Evolutionary conservation across 768 basidiomycete genomes (phyloP).

Genomic region (Multifurca ochricompacta): DNA sequence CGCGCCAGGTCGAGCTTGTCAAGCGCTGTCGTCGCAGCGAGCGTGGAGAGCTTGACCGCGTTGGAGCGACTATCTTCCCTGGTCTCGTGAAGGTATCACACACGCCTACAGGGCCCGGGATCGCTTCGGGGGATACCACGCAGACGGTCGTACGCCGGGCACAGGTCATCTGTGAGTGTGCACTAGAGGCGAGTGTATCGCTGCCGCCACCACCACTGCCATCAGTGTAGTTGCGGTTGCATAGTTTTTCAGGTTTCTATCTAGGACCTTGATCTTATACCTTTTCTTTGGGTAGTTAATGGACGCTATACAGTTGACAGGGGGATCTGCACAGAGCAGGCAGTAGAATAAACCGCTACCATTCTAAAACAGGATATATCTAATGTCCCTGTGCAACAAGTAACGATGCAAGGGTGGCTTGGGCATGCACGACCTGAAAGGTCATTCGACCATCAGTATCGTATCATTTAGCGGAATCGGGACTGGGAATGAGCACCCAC

Average conservation of each 20-base stretch:
- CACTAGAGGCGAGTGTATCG: slow-evolving; percentile 32
- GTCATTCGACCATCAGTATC: slow-evolving; percentile 13
- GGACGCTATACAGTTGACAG: neutral
- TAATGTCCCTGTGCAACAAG: slow-evolving; percentile 45
- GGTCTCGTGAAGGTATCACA: slow-evolving; percentile 76
- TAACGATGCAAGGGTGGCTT: slow-evolving; percentile 77
- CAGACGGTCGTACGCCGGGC: slow-evolving; percentile 77
- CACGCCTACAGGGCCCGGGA: slow-evolving; percentile 30
- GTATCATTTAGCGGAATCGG: neutral
- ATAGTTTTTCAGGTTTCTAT: no score
- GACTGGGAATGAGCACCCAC: slow-evolving; percentile 33
- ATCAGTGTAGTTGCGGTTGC: neutral
- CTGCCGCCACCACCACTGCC: neutral
- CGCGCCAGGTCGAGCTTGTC: slow-evolving; percentile 76
- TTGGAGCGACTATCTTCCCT: slow-evolving; percentile 82
- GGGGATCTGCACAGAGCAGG: neutral
- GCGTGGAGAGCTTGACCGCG: slow-evolving; percentile 59
- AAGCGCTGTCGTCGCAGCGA: slow-evolving; percentile 77
- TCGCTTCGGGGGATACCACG: slow-evolving; percentile 37
- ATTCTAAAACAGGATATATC: slow-evolving; percentile 10
- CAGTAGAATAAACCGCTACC: neutral
- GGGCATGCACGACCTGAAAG: slow-evolving; percentile 66
- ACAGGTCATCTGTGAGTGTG: slow-evolving; percentile 84
- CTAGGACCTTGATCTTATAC: neutral
- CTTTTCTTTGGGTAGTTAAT: neutral